Evolutionary conservation across 2,329 filamentous ascomycete species (phyloP), one percentile per base, ranked within the genome.

Genomic region (Colletotrichum sp.): DNA sequence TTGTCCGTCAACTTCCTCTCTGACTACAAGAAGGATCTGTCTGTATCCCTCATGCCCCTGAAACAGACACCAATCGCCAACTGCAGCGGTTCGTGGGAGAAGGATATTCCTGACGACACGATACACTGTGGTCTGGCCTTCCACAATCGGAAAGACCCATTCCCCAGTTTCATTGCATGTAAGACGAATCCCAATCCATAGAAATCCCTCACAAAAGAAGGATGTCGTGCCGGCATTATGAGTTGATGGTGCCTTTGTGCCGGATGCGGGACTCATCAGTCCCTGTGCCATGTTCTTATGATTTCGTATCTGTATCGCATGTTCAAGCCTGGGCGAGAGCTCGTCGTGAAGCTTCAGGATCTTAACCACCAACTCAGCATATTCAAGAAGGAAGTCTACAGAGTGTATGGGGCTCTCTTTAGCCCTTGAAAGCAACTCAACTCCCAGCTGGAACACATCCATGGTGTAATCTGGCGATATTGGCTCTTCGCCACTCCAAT

Each of bases 151-250:
- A 48, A 21, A 48, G 10, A 48, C 10, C 43, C 43, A 48, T 48
- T 12, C 43, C 6, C 43, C n/a, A 10, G 9, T 13, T 48, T 13
- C 4, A 6, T 48, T 21, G 43, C 10, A n/a, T 48, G 10, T 2
- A 21, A 48, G 43, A 21, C 43, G n/a, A 21, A 48, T 21, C 1
- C 43, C 43, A 21, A 2, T 48, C 43, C 43, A 48, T 7, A 48
- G 1, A 4, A 48, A 0, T 12, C 43, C 43, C 18, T 21, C 18
- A 10, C 43, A 21, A 0, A 48, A 48, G 6, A 48, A 48, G 18
- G 43, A 0, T 48, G 5, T 12, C 8, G 16, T 0, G 36, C 8
- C 36, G 16, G 2, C 36, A 18, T 4, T 2, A 3, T 43, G 36
- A 48, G 18, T 12, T 12, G 4, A n/a, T 2, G 39, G 12, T 48